phyloP scores from a whole-genome alignment of 2,329 filamentous ascomycete genomes.

The Tolypocladium nubicola region DNA sequence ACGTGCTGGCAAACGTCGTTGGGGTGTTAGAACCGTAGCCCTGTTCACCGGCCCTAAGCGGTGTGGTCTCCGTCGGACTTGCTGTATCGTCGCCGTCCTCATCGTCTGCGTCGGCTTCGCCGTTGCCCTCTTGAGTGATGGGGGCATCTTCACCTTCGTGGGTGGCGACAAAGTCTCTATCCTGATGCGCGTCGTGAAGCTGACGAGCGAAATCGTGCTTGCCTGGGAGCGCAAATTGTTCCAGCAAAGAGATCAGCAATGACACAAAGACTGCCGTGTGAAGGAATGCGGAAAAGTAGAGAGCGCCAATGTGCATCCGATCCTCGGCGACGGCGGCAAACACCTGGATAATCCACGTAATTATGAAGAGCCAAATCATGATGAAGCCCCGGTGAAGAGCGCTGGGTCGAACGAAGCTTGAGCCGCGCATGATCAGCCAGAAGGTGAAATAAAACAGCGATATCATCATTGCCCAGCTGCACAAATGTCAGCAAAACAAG shows the following conservation, averaged over 20 bases:
- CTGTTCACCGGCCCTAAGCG: constrained; percentile 30
- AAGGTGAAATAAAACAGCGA: constrained; percentile 70
- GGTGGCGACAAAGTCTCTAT: constrained; percentile 24
- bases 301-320: constrained; percentile 58
- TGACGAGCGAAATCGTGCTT: constrained; percentile 60
- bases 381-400: constrained; percentile 76
- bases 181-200: constrained; percentile 39
- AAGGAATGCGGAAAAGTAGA: constrained; percentile 75
- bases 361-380: constrained; percentile 72
- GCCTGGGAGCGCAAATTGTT: constrained; percentile 65
- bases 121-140: not conserved
- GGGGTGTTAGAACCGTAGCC: constrained; percentile 26
- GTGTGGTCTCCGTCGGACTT: constrained; percentile 39
- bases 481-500: constrained; percentile 7
- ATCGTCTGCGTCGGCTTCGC: constrained; percentile 3
- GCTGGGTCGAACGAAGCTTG: constrained; percentile 71
- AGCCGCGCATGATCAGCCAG: constrained; percentile 74
- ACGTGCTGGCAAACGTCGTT: constrained; percentile 45
- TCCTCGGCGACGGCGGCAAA: constrained; percentile 66
- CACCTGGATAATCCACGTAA: constrained; percentile 65
- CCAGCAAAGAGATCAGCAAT: constrained; percentile 63
- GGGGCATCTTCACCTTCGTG: constrained; percentile 18
- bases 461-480: constrained; percentile 70
- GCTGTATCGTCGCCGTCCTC: constrained; percentile 14
- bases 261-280: constrained; percentile 67